Conservation (phyloP, 2,329 filamentous ascomycete genomes). For the Scedosporium apiospermum region DNA sequence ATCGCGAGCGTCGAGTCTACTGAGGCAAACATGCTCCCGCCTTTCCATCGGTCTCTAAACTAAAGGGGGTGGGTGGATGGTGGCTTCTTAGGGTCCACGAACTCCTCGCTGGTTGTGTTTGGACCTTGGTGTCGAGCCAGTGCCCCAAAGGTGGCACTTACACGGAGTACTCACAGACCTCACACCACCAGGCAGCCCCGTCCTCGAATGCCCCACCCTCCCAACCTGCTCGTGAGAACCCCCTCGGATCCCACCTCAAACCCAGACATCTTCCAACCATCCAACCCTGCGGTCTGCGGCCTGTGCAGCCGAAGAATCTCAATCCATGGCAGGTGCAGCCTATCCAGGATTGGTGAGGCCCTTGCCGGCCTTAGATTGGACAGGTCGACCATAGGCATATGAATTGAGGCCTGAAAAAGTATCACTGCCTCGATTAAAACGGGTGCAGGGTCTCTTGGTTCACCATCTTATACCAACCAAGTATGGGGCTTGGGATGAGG, state of each 20-base stretch:
- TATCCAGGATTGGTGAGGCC: not conserved
- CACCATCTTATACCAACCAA: not conserved
- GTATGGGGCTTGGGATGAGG: not conserved
- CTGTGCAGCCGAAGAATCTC: not conserved
- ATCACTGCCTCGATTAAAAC: not conserved
- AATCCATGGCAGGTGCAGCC: not conserved
- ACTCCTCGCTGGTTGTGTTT: too few species aligned
- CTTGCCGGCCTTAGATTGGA: not conserved
- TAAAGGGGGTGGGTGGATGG: too few species aligned
- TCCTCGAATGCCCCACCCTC: not conserved
- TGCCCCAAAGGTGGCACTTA: too few species aligned
- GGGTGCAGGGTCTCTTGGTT: not conserved
- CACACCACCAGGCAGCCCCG: not conserved
- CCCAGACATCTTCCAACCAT: not conserved
- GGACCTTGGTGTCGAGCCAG: too few species aligned
- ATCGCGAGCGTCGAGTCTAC: too few species aligned
- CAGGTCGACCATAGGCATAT: not conserved
- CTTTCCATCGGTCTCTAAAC: too few species aligned
- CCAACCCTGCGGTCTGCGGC: constrained; percentile 1
- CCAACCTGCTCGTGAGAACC: not conserved
- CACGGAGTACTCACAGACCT: not conserved
- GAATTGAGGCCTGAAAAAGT: not conserved
- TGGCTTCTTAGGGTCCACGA: too few species aligned
- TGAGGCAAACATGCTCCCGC: too few species aligned
- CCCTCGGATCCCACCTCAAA: not conserved